Percentiles rank a stretch among this genome's conserved stretches.
phyloP scores from a whole-genome alignment of 345 rosid genomes.

The Nasturtium officinale region DNA sequence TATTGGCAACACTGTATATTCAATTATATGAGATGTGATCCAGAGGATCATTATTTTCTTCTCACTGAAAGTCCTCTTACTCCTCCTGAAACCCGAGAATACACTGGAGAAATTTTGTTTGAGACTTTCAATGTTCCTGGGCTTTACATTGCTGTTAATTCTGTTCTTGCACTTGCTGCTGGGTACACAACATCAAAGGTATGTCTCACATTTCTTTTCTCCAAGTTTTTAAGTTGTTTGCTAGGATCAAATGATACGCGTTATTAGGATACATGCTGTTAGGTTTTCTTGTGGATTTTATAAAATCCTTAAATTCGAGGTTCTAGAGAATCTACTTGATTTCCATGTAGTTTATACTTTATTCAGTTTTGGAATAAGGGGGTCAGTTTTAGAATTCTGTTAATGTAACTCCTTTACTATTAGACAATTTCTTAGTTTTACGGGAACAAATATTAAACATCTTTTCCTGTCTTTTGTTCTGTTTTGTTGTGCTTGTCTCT shows the following conservation, averaged over 20 bases:
- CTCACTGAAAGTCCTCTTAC: constrained; percentile 97
- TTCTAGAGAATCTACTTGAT: background rate
- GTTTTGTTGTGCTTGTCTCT: constrained; percentile 16
- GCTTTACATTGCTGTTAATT: constrained; percentile 95
- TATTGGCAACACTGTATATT: constrained; percentile 98
- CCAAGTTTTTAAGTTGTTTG: background rate
- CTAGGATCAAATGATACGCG: background rate
- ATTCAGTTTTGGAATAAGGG: background rate
- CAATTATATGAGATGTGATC: constrained; percentile 90
- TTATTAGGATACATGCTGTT: background rate
- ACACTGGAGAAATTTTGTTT: constrained; percentile 93
- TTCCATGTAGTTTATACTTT: constrained; percentile 1
- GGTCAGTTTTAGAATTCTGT: background rate
- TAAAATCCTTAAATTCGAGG: background rate
- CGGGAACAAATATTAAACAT: background rate
- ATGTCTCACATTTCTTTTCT: constrained; percentile 30
- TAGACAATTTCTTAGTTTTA: background rate
- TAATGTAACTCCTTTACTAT: background rate
- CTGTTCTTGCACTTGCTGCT: constrained; percentile 97
- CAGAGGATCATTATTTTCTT: constrained; percentile 96
- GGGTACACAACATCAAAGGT: constrained; percentile 97
- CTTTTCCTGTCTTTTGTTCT: background rate
- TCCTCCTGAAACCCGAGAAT: constrained; percentile 93
- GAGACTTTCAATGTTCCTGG: constrained; percentile 96
- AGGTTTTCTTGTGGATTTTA: constrained; percentile 3